Percentiles rank a stretch among this genome's conserved stretches.
Evolutionary conservation across 768 basidiomycete species (phyloP).

Genomic region (Pisolithus microcarpus): DNA sequence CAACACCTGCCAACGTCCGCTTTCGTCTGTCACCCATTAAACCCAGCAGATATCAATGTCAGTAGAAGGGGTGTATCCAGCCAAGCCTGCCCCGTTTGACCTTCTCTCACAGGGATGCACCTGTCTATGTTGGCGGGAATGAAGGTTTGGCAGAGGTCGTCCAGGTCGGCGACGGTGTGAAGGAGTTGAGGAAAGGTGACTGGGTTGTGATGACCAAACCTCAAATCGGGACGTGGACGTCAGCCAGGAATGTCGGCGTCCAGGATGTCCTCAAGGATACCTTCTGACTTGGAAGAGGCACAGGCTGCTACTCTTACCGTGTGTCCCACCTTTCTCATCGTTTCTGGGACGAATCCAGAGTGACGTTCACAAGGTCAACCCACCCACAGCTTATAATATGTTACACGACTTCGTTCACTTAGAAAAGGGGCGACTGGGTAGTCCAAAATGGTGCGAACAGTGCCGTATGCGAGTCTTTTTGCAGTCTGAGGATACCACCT

Average conservation of each 20-base stretch:
- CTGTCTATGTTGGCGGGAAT: slow-evolving; percentile 63
- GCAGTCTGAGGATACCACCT: neutral
- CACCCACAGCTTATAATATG: slow-evolving; percentile 80
- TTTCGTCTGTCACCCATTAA: slow-evolving; percentile 69
- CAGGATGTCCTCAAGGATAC: slow-evolving; percentile 57
- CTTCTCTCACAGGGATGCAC: slow-evolving; percentile 26
- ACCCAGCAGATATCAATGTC: slow-evolving; percentile 77
- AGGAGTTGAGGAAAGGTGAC: slow-evolving; percentile 46
- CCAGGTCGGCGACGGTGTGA: slow-evolving; percentile 51
- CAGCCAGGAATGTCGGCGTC: slow-evolving; percentile 44
- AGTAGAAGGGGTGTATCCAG: slow-evolving; percentile 79
- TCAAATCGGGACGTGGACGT: slow-evolving; percentile 74
- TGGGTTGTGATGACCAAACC: slow-evolving; percentile 67
- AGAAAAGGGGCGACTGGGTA: slow-evolving; percentile 66
- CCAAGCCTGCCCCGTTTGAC: slow-evolving; percentile 41
- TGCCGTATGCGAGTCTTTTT: slow-evolving; percentile 44
- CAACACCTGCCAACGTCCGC: slow-evolving; percentile 55
- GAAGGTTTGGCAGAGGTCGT: slow-evolving; percentile 68
- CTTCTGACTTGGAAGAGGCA: slow-evolving; percentile 46
- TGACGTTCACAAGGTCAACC: slow-evolving; percentile 53
- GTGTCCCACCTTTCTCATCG: slow-evolving; percentile 12
- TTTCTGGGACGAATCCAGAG: neutral
- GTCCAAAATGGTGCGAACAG: slow-evolving; percentile 85
- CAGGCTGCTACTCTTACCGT: slow-evolving; percentile 75
- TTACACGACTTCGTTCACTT: slow-evolving; percentile 62